These are phyloP conservation scores for Dichomitus squalens DNA, from an alignment of 1,284 basidiomycete species.

Conservation along the genomic window DNA sequence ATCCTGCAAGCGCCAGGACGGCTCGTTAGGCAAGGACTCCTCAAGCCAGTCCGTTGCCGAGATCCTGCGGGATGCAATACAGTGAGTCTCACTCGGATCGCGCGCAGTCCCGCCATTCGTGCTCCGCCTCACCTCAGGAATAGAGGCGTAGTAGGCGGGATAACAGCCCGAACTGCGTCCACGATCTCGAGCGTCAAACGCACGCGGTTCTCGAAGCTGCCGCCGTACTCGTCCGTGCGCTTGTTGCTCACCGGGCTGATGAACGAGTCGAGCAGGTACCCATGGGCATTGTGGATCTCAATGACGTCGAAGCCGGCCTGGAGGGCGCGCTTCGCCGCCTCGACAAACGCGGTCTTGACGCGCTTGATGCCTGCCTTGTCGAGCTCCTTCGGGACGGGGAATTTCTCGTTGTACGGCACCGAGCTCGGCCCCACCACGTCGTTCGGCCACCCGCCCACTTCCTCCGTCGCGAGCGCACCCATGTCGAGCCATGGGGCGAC, in stretches of 20 bases:
- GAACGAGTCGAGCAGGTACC: constrained; percentile 59
- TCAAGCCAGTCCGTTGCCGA: constrained; percentile 62
- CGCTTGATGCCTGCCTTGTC: constrained; percentile 54
- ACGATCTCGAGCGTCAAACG: constrained; percentile 50
- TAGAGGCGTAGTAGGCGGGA: constrained; percentile 26
- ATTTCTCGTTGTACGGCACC: constrained; percentile 37
- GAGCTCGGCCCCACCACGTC: constrained; percentile 62
- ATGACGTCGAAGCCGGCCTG: constrained; percentile 45
- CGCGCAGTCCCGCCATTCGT: too few species aligned
- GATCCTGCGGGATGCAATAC: constrained; percentile 39
- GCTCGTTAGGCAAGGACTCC: constrained; percentile 43
- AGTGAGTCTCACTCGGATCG: neutral
- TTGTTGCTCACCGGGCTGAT: constrained; percentile 66
- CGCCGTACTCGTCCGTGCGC: constrained; percentile 75
- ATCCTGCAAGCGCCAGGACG: constrained; percentile 57
- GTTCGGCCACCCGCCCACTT: constrained; percentile 67
- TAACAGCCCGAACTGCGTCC: constrained; percentile 37
- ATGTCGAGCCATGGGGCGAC: constrained; percentile 61
- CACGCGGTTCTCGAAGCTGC: constrained; percentile 71
- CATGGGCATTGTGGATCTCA: constrained; percentile 56
- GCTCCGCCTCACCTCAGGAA: constrained; percentile 41
- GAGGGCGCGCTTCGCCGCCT: constrained; percentile 55
- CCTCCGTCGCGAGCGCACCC: constrained; percentile 37
- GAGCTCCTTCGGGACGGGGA: constrained; percentile 52
- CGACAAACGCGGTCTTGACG: constrained; percentile 61